These are phyloP conservation scores for Massospora cicadina DNA, from an alignment of 371 early-diverging fungal species.

Conservation along the genomic window DNA sequence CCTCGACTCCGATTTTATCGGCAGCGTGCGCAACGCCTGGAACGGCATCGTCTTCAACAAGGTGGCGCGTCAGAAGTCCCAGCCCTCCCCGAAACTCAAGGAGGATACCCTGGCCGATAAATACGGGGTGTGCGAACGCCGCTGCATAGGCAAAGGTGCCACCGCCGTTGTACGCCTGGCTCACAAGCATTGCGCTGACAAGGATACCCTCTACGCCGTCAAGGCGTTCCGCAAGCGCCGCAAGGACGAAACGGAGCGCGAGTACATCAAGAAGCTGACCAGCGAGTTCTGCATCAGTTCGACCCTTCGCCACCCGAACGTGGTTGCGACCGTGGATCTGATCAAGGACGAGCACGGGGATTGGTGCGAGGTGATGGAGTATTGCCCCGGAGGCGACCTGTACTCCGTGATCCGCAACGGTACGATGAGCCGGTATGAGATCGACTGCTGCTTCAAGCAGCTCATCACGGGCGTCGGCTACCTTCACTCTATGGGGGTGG, in stretches of 20 bases:
- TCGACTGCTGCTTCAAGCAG: conserved; percentile 82
- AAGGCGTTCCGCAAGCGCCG: conserved; percentile 77
- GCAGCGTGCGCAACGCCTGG: background rate
- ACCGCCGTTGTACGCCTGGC: conserved; percentile 79
- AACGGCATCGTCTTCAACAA: conserved; percentile 12
- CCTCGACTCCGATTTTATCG: background rate
- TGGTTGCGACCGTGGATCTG: conserved; percentile 82
- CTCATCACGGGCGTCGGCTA: conserved; percentile 75
- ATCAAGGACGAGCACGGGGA: conserved; percentile 62
- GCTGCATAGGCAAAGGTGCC: conserved; percentile 76
- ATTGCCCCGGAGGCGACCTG: conserved; percentile 72
- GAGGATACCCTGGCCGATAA: conserved; percentile 17
- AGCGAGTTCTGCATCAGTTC: conserved; percentile 86
- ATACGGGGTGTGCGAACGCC: conserved; percentile 59
- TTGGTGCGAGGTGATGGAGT: conserved; percentile 87
- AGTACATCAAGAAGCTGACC: conserved; percentile 76
- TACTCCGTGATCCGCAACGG: conserved; percentile 51
- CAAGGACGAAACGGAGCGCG: conserved; percentile 66
- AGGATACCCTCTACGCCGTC: conserved; percentile 72
- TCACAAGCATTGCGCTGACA: conserved; percentile 26
- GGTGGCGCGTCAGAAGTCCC: conserved; percentile 8
- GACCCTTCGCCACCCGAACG: conserved; percentile 64
- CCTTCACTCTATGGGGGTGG: conserved; percentile 86
- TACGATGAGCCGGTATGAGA: conserved; percentile 50
- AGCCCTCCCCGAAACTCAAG: too few species aligned